Percentiles rank a stretch among this genome's conserved stretches.
phyloP scores from a whole-genome alignment of 371 early-diverging fungal species.

The Haplosporangium sp. region DNA sequence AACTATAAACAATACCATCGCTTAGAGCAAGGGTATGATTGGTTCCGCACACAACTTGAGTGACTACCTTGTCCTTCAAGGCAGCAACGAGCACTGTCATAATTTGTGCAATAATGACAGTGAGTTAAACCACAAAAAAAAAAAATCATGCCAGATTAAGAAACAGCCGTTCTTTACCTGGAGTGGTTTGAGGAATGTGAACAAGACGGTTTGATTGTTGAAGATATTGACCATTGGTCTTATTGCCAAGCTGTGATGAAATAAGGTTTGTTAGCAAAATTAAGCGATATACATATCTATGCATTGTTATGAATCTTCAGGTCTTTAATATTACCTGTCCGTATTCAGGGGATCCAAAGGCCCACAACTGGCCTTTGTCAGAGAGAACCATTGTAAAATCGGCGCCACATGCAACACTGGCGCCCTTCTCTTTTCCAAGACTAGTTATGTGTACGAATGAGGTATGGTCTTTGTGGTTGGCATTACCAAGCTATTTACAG shows the following conservation, averaged over 20 bases:
- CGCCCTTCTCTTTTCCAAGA: slow-evolving; percentile 56
- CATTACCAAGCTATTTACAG: slow-evolving; percentile 46
- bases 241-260: slow-evolving; percentile 57
- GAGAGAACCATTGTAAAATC: slow-evolving; percentile 58
- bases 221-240: slow-evolving; percentile 58
- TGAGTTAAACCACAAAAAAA: no score
- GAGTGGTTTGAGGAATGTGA: slow-evolving; percentile 56
- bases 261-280: no score
- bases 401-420: slow-evolving; percentile 58
- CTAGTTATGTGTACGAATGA: slow-evolving; percentile 47
- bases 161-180: slow-evolving; percentile 33
- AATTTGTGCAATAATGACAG: neutral
- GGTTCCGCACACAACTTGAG: slow-evolving; percentile 61
- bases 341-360: slow-evolving; percentile 62
- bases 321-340: slow-evolving; percentile 53
- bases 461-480: slow-evolving; percentile 51
- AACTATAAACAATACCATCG: slow-evolving; percentile 62
- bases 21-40: slow-evolving; percentile 67
- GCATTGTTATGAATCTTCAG: neutral
- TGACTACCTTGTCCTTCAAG: slow-evolving; percentile 48
- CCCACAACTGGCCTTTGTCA: slow-evolving; percentile 59
- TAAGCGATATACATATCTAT: neutral
- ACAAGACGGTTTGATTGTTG: slow-evolving; percentile 57
- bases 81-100: slow-evolving; percentile 48
- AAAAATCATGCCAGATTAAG: no score